These are phyloP conservation scores for Tolypocladium guangdongense DNA, from an alignment of 2,329 filamentous ascomycete species.

Conservation along the genomic window DNA sequence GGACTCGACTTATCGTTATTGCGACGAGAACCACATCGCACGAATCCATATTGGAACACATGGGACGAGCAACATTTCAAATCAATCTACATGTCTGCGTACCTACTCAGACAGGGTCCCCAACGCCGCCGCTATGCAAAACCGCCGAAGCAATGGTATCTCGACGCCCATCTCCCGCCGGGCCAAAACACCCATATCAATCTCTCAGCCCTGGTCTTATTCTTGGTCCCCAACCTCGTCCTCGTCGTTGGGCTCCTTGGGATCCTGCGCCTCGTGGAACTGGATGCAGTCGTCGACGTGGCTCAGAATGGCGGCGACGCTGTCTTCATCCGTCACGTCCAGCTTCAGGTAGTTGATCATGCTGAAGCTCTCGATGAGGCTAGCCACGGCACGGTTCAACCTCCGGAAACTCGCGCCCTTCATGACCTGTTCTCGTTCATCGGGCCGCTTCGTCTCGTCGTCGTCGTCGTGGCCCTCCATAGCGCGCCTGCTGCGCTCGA, in stretches of 20 bases:
- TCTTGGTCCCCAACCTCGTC: constrained; percentile 31
- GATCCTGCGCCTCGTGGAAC: constrained; percentile 87
- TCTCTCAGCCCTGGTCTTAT: constrained; percentile 15
- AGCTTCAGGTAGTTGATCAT: constrained; percentile 94
- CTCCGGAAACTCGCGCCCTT: constrained; percentile 70
- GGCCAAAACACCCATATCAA: not conserved
- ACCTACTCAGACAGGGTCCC: constrained; percentile 3
- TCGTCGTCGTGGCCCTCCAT: constrained; percentile 31
- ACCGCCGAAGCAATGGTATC: not conserved
- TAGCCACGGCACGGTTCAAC: constrained; percentile 78
- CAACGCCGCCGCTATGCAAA: constrained; percentile 34
- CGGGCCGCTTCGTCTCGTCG: constrained; percentile 46
- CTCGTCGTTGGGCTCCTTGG: constrained; percentile 64
- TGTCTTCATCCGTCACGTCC: constrained; percentile 85
- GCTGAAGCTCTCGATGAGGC: constrained; percentile 92
- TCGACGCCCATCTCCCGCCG: not conserved
- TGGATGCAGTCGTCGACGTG: constrained; percentile 93
- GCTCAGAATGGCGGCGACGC: constrained; percentile 71
- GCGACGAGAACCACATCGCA: not conserved
- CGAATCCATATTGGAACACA: not conserved
- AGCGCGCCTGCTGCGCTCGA: constrained; percentile 32
- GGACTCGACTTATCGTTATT: not conserved
- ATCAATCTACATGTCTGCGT: not conserved
- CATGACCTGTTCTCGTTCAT: constrained; percentile 61
- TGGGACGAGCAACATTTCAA: not conserved